phyloP scores from a whole-genome alignment of 495 filamentous ascomycete species.

The Pseudevernia furfuracea region DNA sequence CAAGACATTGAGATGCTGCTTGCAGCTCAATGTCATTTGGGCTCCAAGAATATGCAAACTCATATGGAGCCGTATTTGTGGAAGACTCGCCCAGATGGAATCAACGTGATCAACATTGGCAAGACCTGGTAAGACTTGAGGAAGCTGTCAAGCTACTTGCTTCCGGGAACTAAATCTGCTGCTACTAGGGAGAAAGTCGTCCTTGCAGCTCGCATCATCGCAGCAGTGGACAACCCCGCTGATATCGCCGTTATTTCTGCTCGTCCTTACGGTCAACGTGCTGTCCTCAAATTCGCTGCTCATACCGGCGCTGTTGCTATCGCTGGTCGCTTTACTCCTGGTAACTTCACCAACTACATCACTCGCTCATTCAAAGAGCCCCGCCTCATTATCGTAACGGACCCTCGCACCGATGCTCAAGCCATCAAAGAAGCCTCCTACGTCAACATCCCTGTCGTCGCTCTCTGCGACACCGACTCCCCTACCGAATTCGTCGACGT shows the following conservation, averaged over 20 bases:
- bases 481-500: conserved; percentile 99
- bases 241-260: conserved; percentile 98
- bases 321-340: conserved; percentile 98
- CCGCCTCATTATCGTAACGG: conserved; percentile 97
- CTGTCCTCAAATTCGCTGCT: conserved; percentile 96
- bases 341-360: conserved; percentile 99
- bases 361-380: conserved; percentile 99
- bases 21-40: conserved; percentile 90
- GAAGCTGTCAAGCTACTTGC: background rate
- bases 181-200: conserved; percentile 90
- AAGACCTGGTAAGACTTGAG: conserved; percentile 83
- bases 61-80: conserved; percentile 99
- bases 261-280: conserved; percentile 98
- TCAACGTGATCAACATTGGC: conserved; percentile 98
- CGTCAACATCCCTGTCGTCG: conserved; percentile 99
- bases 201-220: conserved; percentile 96
- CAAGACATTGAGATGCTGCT: conserved; percentile 99
- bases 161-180: background rate
- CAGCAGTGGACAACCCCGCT: conserved; percentile 96
- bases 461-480: conserved; percentile 97
- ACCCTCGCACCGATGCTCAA: conserved; percentile 98
- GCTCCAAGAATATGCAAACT: conserved; percentile 96
- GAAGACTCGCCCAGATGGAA: conserved; percentile 96
- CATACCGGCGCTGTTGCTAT: conserved; percentile 97
- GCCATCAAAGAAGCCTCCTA: conserved; percentile 99